Evolutionary conservation across 2,329 filamentous ascomycete genomes (phyloP), one percentile per base, ranked within the genome.

Genomic region (Proliferodiscus dingleyae): DNA sequence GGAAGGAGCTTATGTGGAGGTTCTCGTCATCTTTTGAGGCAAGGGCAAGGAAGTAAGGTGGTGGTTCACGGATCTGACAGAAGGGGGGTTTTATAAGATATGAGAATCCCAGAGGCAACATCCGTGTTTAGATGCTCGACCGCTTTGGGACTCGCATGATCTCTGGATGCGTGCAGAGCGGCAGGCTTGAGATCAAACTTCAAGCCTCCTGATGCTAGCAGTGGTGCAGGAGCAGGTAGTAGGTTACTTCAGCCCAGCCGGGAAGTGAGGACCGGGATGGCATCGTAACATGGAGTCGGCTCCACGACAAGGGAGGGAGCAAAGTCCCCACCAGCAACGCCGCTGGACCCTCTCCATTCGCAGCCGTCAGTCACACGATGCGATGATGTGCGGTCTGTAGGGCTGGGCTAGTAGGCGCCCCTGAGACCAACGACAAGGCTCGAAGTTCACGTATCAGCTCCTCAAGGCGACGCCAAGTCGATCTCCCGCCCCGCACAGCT

Each of bases 391-490:
- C 26, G 41, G 30, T 43, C 41, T 43, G 33, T 44, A 44, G 42
- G 42, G 42, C 42, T 44, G 42, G 42, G 9, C 16, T 38, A 38
- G n/a, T 11, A 28, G 13, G 21, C 15, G 41, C 30, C n/a, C 22
- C 23, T 15, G 34, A 23, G 23, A 33, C 5, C n/a, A 30, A 16
- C 22, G 34, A 19, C 41, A 30, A 29, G 41, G 41, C 41, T 44
- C 29, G 41, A 44, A 8, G 6, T 37, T 15, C 34, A 30, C 32
- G 16, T 16, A 32, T 44, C 42, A 44, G 42, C 42, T 44, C 42
- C 29, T n/a, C 10, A 26, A n/a, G 15, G 23, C 21, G 22, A 18
- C 10, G n/a, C 21, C 9, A 26, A 11, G 33, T 44, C 23, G 42
- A 44, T 44, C 42, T 44, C 34, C 42, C 33, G 33, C 16, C 33